Evolutionary conservation across 768 basidiomycete species (phyloP), one percentile per base, ranked within the genome.

Genomic region (Hebeloma cylindrosporum): DNA sequence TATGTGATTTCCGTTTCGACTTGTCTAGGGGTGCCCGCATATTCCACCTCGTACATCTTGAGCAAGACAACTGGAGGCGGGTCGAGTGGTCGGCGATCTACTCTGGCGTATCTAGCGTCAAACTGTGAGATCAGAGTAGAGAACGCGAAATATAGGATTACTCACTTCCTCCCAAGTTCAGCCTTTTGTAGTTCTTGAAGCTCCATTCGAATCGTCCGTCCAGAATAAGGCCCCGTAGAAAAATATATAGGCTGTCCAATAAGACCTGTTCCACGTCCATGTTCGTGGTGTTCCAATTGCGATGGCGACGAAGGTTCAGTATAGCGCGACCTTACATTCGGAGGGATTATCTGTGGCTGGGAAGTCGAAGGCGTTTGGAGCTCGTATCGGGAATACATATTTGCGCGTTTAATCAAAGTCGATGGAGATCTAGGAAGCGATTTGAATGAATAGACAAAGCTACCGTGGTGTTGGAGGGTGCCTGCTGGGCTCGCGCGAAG

Each of bases 141-240:
- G 27, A 46, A 21, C 40, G 50, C 18, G 45, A 42, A 38, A n/a
- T 27, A 47, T 29, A 47, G 37, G 13, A 18, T 11, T 4, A 60
- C 67, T 55, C 56, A 83, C 82, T 85, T 85, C 63, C 83, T 67
- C n/a, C 82, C 82, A 22, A 84, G 66, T 53, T 82, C 71, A 4
- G 83, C 82, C 47, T 81, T 80, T 54, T 85, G 83, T 9, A 80
- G 61, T 67, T 82, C 83, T 43, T 67, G 55, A 21, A 80, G 66
- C 60, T 78, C 72, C 56, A 73, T 75, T 23, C 79, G 75, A 40
- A 82, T 70, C 1, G 73, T 77, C 27, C 67, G 70, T 18, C 82
- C 83, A 33, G 73, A 65, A 60, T 86, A 82, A 51, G 80, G 81
- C 29, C 85, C 87, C 40, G 68, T 65, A 11, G 62, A 62, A 54